Evolutionary conservation across 495 filamentous ascomycete genomes (phyloP).

Genomic region (Daldinia bambusicola): DNA sequence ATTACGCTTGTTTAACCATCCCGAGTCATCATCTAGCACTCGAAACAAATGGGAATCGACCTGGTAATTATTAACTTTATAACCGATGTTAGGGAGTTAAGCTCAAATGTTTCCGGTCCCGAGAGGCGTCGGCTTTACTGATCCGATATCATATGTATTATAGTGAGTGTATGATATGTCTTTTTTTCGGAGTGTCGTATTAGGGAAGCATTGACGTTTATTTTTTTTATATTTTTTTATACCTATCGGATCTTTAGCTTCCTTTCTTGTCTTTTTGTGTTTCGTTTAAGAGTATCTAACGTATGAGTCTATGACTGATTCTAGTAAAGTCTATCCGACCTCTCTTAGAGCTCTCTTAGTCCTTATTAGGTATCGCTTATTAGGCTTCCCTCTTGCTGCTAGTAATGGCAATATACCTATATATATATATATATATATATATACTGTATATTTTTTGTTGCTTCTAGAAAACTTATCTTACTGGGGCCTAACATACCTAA

Average conservation of each 20-base stretch:
- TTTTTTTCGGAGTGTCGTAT: not conserved
- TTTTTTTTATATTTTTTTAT: constrained; percentile 5
- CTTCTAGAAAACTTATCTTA: not conserved
- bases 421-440: too few species aligned
- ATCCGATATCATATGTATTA: constrained; percentile 14
- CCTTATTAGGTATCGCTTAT: constrained; percentile 22
- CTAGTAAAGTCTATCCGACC: constrained; percentile 1
- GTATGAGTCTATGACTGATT: not conserved
- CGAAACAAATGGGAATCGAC: not conserved
- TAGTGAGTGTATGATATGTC: too few species aligned
- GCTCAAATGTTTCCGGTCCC: not conserved
- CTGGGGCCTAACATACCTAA: constrained; percentile 9
- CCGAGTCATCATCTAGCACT: constrained; percentile 15
- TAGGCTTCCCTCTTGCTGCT: constrained; percentile 5
- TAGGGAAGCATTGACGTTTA: not conserved
- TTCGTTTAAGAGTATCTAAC: too few species aligned
- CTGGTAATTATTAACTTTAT: not conserved
- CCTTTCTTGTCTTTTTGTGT: not conserved
- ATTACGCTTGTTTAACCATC: not conserved
- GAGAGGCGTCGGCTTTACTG: constrained; percentile 12
- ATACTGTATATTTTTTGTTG: not conserved
- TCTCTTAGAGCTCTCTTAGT: not conserved
- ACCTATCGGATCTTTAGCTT: not conserved
- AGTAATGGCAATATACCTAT: constrained; percentile 7
- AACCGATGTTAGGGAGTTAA: constrained; percentile 9